Percentiles rank a stretch among this genome's conserved stretches.
phyloP scores from a whole-genome alignment of 257 asterid species.

The Solanum stenotomum region DNA sequence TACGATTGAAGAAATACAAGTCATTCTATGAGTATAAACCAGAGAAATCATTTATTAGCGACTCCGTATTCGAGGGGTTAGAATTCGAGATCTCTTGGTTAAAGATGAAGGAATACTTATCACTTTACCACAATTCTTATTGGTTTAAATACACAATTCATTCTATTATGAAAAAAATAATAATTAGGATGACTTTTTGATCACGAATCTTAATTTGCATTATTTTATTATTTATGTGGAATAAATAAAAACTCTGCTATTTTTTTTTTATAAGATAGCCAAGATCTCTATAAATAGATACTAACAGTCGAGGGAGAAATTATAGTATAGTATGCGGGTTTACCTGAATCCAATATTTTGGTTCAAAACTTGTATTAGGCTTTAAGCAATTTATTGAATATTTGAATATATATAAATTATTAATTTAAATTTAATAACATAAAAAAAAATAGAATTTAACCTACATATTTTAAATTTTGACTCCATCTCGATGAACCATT shows the following conservation, averaged over 20 bases:
- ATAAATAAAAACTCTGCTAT: background rate
- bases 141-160: background rate
- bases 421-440: background rate
- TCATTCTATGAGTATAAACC: background rate
- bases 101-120: too few relatives aligned
- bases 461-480: too few relatives aligned
- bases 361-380: background rate
- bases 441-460: background rate
- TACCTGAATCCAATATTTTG: background rate
- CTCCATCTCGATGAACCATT: background rate
- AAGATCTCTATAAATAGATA: background rate
- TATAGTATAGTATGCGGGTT: background rate
- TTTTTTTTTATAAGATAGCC: background rate
- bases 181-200: background rate
- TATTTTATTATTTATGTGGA: background rate
- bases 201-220: background rate
- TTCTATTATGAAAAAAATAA: background rate
- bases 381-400: background rate
- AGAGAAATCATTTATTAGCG: background rate
- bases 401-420: too few relatives aligned
- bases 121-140: too few relatives aligned
- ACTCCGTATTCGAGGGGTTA: too few relatives aligned
- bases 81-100: too few relatives aligned
- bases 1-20: background rate
- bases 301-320: background rate